Evolutionary conservation across 306 rosid species (phyloP), one percentile per base, ranked within the genome.

Genomic region (Castanea mollissima): DNA sequence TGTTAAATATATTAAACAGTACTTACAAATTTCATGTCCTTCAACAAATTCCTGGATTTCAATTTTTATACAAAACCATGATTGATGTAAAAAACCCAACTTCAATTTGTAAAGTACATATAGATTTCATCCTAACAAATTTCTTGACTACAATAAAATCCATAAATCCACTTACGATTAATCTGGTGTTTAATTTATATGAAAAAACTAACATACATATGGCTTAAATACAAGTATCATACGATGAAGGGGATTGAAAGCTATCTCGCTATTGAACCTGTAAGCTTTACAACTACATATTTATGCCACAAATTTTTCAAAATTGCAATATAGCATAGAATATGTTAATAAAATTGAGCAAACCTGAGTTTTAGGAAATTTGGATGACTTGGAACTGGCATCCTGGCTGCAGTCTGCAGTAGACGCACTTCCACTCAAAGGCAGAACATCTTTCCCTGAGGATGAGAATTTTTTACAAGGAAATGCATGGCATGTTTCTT

Each of bases 401-500:
- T 79, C 86, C 75, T 60, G 93, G 77, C 83, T 55, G 72, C 78
- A 52, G 34, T 81, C 79, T 78, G 83, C 85, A 52, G 83, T 69
- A 67, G 7, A 41, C 58, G 13, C 74, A 73, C 76, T 83, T 52
- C 86, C 87, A 71, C 79, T 72, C 14, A 62, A 62, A 65, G 89
- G 80, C 73, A 81, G 80, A 84, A 74, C 82, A 74, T 75, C 86
- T 75, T 77, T 87, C 56, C 83, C 81, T 7, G 80, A 68, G 32
- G 85, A 79, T 75, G 90, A 80, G 73, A 87, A 60, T 60, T 88
- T 91, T 79, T 20, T 78, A 85, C 84, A 83, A 65, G 92, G 86
- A 88, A 95, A 95, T 15, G 90, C 93, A 78, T 93, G 92, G 78
- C 99, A 90, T 49, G 99, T 89, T 72, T 90, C 97, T 86, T 91